phyloP scores from a whole-genome alignment of 2,329 filamentous ascomycete species.

The Arthroderma sp. region DNA sequence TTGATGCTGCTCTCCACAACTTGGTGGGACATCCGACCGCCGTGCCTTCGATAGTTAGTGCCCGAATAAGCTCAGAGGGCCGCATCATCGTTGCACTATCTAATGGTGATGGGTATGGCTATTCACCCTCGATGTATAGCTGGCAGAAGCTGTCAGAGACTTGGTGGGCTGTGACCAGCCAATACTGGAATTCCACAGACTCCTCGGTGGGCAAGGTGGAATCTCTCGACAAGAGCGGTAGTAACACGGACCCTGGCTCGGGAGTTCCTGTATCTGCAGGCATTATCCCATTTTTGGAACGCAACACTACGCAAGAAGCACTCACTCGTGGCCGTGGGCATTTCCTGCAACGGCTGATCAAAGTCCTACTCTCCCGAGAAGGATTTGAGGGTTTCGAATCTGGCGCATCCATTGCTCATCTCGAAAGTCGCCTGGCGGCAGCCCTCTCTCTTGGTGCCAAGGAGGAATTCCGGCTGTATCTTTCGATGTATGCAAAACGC shows the following conservation, averaged over 20 bases:
- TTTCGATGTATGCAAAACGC: conserved; percentile 97
- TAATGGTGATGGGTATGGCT: conserved; percentile 89
- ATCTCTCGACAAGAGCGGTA: conserved; percentile 41
- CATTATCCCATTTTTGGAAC: conserved; percentile 83
- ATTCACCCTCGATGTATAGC: conserved; percentile 68
- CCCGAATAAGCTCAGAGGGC: conserved; percentile 77
- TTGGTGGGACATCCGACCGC: conserved; percentile 66
- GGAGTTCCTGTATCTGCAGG: conserved; percentile 61
- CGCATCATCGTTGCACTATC: conserved; percentile 79
- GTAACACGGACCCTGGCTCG: conserved; percentile 42
- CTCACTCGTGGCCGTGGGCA: conserved; percentile 84
- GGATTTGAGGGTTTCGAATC: conserved; percentile 89
- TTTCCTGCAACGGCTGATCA: conserved; percentile 81
- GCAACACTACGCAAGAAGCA: conserved; percentile 87
- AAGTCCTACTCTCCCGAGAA: conserved; percentile 72
- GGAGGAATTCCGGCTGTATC: conserved; percentile 85
- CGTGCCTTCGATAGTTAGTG: conserved; percentile 76
- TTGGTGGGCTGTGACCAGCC: conserved; percentile 96
- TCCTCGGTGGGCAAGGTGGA: conserved; percentile 72
- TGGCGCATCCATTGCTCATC: conserved; percentile 78
- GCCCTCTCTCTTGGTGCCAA: conserved; percentile 70
- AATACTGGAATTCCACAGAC: conserved; percentile 98
- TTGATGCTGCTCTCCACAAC: conserved; percentile 72
- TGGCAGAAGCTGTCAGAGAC: conserved; percentile 95
- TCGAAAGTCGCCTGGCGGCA: conserved; percentile 88